phyloP scores from a whole-genome alignment of 257 asterid genomes.

The Anisodus acutangulus region DNA sequence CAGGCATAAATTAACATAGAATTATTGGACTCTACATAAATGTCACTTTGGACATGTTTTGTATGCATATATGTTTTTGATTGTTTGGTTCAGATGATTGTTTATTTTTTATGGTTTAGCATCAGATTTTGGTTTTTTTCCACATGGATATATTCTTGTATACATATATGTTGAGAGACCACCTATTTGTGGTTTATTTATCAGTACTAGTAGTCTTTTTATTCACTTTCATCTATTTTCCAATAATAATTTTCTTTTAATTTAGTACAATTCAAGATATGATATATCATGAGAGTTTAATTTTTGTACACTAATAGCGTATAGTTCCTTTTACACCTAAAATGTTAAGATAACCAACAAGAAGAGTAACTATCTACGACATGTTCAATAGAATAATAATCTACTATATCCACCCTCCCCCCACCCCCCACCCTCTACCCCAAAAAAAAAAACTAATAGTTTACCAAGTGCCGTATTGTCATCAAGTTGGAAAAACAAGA shows the following conservation, averaged over 20 bases:
- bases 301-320: neutral
- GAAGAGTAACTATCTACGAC: neutral
- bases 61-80: neutral
- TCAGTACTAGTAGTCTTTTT: neutral
- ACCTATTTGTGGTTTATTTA: constrained; percentile 23
- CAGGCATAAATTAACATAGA: constrained; percentile 19
- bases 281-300: neutral
- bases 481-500: neutral
- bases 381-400: neutral
- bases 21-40: neutral
- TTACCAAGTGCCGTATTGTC: neutral
- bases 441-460: neutral
- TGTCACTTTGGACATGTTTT: neutral
- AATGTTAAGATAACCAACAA: neutral
- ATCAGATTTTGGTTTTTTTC: neutral
- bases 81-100: neutral
- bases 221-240: neutral
- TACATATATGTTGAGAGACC: constrained; percentile 24
- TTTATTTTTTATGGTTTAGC: neutral
- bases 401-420: neutral
- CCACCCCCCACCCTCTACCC: neutral
- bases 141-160: constrained; percentile 16
- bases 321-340: neutral
- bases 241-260: neutral
- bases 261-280: neutral